Percentiles rank a stretch among this genome's conserved stretches.
phyloP scores from a whole-genome alignment of 176 grass and related monocot genomes.

The Chrysopogon serrulatus region DNA sequence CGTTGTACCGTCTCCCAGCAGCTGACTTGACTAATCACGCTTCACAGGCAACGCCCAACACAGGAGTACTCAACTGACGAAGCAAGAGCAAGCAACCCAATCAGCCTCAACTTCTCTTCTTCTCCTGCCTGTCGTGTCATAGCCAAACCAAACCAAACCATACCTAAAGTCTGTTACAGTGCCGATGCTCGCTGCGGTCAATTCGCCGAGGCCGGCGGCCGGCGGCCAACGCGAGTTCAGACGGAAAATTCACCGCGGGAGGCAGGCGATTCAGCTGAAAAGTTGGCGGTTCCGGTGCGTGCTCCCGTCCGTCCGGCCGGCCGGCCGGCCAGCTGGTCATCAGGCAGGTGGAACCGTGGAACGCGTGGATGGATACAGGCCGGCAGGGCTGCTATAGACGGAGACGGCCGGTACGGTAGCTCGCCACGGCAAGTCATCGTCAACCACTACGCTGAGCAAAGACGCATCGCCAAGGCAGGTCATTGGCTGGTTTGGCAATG shows the following conservation, averaged over 20 bases:
- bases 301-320: neutral
- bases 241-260: neutral
- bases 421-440: conserved; percentile 27
- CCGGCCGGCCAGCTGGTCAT: too few species aligned
- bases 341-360: neutral
- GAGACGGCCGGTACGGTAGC: neutral
- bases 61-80: neutral
- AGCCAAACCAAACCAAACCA: neutral
- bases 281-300: neutral
- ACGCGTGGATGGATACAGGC: neutral
- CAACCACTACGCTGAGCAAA: conserved; percentile 30
- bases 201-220: neutral
- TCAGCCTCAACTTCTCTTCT: neutral
- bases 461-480: conserved; percentile 30
- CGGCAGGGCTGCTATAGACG: neutral
- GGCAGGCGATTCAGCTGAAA: neutral
- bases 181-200: neutral
- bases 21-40: conserved; percentile 22
- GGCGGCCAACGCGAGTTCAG: neutral
- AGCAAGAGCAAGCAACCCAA: neutral
- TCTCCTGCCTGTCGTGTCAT: neutral
- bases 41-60: conserved; percentile 3
- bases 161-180: neutral
- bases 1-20: conserved; percentile 16
- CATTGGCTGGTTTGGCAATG: neutral